phyloP scores from a whole-genome alignment of 345 rosid genomes.

The Crucihimalaya himalaica region DNA sequence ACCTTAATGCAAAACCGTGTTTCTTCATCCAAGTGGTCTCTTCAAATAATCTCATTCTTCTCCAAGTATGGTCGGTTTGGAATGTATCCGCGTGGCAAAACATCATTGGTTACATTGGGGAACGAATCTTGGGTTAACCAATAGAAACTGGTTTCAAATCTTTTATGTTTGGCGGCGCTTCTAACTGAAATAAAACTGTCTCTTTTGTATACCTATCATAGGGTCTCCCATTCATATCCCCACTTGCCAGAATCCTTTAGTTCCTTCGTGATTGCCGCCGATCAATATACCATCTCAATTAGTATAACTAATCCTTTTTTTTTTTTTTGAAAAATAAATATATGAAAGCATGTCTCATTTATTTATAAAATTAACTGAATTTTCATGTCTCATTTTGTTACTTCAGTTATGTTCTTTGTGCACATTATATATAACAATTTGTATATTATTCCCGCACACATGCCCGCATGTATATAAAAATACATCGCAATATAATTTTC shows the following conservation, averaged over 20 bases:
- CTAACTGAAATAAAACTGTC: constrained; percentile 35
- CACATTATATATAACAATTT: neutral
- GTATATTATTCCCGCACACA: neutral
- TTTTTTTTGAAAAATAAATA: too few relatives aligned
- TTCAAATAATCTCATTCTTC: constrained; percentile 33
- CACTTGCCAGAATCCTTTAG: constrained; percentile 31
- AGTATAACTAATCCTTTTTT: neutral
- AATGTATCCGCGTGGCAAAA: constrained; percentile 25
- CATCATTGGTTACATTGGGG: constrained; percentile 3
- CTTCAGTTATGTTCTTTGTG: neutral
- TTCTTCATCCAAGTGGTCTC: constrained; percentile 35
- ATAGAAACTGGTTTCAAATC: constrained; percentile 32
- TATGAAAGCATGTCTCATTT: neutral
- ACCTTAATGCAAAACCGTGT: constrained; percentile 10
- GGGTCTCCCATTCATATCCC: too few relatives aligned
- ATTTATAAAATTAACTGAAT: neutral
- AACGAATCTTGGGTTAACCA: constrained; percentile 35
- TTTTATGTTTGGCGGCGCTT: constrained; percentile 43
- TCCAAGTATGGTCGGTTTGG: constrained; percentile 32
- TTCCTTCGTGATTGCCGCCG: constrained; percentile 35
- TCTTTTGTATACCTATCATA: constrained; percentile 15
- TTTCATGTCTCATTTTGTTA: neutral
- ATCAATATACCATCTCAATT: constrained; percentile 3
- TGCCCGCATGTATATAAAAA: neutral
- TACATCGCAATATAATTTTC: neutral